These are phyloP conservation scores for Pseudogymnoascus sp. DNA, from an alignment of 2,329 filamentous ascomycete species.

Conservation along the genomic window DNA sequence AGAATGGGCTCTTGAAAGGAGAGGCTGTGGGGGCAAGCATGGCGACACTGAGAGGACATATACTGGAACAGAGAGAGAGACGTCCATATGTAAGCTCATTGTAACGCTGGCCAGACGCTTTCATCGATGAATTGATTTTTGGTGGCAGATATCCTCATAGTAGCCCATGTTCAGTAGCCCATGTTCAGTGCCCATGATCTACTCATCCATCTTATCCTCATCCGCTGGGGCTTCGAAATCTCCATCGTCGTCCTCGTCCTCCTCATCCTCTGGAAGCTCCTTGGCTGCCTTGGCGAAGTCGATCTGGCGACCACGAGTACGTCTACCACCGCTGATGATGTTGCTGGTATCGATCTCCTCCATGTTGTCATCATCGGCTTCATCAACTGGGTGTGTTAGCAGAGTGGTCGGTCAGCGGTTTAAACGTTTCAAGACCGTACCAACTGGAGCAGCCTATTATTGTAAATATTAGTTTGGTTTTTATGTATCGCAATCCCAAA, in stretches of 20 bases:
- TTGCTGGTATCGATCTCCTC: constrained; percentile 87
- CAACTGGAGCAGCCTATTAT: constrained; percentile 21
- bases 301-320: constrained; percentile 86
- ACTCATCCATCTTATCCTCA: constrained; percentile 63
- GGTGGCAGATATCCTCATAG: background rate
- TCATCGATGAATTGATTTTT: constrained; percentile 2
- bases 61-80: background rate
- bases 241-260: constrained; percentile 72
- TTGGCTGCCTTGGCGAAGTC: constrained; percentile 87
- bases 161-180: background rate
- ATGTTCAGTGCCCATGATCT: constrained; percentile 10
- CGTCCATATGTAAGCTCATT: background rate
- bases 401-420: constrained; percentile 24
- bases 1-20: background rate
- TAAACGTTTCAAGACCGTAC: constrained; percentile 23
- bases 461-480: constrained; percentile 12
- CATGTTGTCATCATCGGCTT: constrained; percentile 73
- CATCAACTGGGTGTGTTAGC: constrained; percentile 43
- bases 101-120: constrained; percentile 4
- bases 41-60: background rate
- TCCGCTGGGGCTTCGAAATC: constrained; percentile 55
- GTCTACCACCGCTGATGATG: constrained; percentile 70
- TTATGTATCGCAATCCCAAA: background rate
- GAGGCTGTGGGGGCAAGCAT: background rate
- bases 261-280: constrained; percentile 66